Percentiles rank a stretch among this genome's conserved stretches.
Evolutionary conservation across 495 filamentous ascomycete genomes (phyloP).

Genomic region (Sabuloglossum arenarium): DNA sequence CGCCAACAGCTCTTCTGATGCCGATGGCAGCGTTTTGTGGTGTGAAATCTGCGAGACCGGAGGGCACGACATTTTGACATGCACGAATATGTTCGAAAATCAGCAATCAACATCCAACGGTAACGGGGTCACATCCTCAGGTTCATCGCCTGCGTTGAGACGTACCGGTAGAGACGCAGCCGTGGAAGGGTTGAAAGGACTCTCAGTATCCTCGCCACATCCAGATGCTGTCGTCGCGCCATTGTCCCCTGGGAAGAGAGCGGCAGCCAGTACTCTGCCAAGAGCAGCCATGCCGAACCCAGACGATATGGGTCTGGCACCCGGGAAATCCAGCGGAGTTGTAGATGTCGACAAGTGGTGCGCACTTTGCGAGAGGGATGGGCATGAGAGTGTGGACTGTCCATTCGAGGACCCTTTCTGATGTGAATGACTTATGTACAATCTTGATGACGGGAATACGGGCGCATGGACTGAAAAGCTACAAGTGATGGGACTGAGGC

Average conservation of each 20-base stretch:
- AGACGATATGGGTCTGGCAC: constrained; percentile 18
- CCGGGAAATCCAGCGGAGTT: constrained; percentile 60
- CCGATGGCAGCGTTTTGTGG: constrained; percentile 56
- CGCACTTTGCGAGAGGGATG: constrained; percentile 87
- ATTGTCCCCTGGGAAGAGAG: constrained; percentile 11
- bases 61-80: constrained; percentile 89
- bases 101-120: background rate
- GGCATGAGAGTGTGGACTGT: constrained; percentile 89
- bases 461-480: background rate
- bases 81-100: constrained; percentile 59
- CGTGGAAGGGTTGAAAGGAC: constrained; percentile 23
- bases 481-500: background rate
- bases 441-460: background rate
- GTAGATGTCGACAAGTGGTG: constrained; percentile 87
- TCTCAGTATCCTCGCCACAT: constrained; percentile 19
- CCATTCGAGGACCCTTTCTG: constrained; percentile 67
- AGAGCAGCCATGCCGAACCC: background rate
- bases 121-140: constrained; percentile 12
- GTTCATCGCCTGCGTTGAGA: constrained; percentile 10
- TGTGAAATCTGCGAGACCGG: constrained; percentile 89
- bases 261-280: constrained; percentile 12
- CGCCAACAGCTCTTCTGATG: constrained; percentile 41
- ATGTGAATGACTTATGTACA: background rate
- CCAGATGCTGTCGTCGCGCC: constrained; percentile 18
- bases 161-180: constrained; percentile 24